These are phyloP conservation scores for Xerocomus spinulosus DNA, from an alignment of 768 basidiomycete species.

Conservation along the genomic window DNA sequence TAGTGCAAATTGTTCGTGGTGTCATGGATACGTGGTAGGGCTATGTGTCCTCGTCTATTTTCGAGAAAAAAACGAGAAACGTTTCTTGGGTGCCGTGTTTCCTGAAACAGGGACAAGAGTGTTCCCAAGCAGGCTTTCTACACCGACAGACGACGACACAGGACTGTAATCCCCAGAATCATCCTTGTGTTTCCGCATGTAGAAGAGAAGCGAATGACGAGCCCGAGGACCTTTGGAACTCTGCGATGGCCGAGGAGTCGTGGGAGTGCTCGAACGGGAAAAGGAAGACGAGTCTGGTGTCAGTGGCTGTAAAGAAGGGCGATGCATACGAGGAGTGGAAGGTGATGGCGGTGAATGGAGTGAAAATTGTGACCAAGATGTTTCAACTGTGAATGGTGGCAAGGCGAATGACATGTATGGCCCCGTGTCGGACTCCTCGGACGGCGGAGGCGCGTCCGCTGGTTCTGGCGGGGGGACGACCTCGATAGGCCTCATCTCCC, in stretches of 20 bases:
- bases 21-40: conserved; percentile 17
- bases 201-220: conserved; percentile 28
- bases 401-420: conserved; percentile 31
- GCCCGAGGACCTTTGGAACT: conserved; percentile 25
- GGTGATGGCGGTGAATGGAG: conserved; percentile 17
- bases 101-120: conserved; percentile 6
- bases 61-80: conserved; percentile 29
- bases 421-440: conserved; percentile 33
- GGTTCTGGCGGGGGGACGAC: conserved; percentile 23
- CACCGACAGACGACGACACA: conserved; percentile 18
- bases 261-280: conserved; percentile 30
- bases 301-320: conserved; percentile 26
- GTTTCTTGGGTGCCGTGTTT: conserved; percentile 17
- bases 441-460: conserved; percentile 18
- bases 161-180: conserved; percentile 20
- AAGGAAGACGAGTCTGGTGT: conserved; percentile 29
- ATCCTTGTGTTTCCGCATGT: conserved; percentile 28
- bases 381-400: conserved; percentile 22
- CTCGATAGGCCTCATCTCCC: conserved; percentile 28
- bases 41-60: conserved; percentile 21
- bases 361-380: conserved; percentile 18
- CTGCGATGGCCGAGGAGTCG: conserved; percentile 23
- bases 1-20: conserved; percentile 10
- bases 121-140: conserved; percentile 14
- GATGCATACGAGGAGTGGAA: conserved; percentile 21